Conservation (phyloP, 1,284 basidiomycete genomes). For the Abortiporus biennis region DNA sequence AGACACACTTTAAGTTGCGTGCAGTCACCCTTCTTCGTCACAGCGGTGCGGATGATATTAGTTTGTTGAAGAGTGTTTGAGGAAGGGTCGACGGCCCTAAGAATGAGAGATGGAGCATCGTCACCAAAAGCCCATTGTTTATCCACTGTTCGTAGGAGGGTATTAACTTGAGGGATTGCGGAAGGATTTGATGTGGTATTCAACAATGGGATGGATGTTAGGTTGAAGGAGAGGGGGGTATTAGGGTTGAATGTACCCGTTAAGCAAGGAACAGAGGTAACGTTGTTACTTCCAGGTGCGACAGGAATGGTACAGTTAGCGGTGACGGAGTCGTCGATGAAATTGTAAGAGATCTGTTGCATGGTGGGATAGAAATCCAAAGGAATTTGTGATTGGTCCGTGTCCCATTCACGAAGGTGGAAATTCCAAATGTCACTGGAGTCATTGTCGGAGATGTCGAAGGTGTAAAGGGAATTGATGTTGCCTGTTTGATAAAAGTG, state of each 20-base stretch:
- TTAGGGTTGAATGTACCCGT: constrained; percentile 11
- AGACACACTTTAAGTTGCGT: constrained; percentile 16
- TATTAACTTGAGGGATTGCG: neutral
- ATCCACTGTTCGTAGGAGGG: constrained; percentile 8
- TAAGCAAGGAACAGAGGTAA: constrained; percentile 10
- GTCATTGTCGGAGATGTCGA: constrained; percentile 10
- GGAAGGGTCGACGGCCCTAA: constrained; percentile 4
- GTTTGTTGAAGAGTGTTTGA: neutral
- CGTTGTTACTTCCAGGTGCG: constrained; percentile 4
- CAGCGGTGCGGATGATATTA: constrained; percentile 11
- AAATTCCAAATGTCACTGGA: constrained; percentile 12
- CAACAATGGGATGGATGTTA: constrained; percentile 13
- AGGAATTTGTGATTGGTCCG: constrained; percentile 10
- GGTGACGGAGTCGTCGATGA: constrained; percentile 8
- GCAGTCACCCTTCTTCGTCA: constrained; percentile 10
- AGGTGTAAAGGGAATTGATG: constrained; percentile 10
- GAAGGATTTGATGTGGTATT: constrained; percentile 8
- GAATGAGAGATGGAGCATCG: constrained; percentile 11
- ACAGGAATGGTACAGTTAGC: constrained; percentile 14
- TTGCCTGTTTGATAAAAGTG: constrained; percentile 5
- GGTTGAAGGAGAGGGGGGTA: constrained; percentile 10
- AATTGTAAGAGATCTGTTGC: constrained; percentile 12
- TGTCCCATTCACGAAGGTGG: constrained; percentile 10
- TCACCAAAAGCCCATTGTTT: constrained; percentile 9
- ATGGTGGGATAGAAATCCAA: constrained; percentile 13